Evolutionary conservation across 2,329 filamentous ascomycete species (phyloP).

Genomic region (Immersiporthe knoxdaviesiana): DNA sequence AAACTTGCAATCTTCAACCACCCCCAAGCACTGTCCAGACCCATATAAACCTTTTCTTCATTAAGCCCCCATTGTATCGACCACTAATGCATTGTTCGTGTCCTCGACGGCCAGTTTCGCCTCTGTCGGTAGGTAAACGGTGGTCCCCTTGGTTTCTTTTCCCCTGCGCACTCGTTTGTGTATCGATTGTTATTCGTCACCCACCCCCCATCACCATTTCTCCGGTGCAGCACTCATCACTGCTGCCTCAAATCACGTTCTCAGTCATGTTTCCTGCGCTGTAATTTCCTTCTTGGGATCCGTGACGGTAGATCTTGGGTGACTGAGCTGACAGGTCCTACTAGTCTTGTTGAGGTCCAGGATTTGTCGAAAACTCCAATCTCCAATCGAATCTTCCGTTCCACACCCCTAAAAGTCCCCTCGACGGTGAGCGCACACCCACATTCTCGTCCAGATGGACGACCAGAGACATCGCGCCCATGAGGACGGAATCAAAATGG

Average conservation of each 20-base stretch:
- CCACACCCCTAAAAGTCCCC: conserved; percentile 2
- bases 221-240: neutral
- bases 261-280: too few species aligned
- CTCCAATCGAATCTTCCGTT: too few species aligned
- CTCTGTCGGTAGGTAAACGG: conserved; percentile 8
- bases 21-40: neutral
- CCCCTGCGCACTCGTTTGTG: neutral
- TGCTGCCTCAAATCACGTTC: neutral
- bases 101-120: neutral
- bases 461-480: conserved; percentile 51
- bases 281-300: neutral
- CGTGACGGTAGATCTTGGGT: neutral
- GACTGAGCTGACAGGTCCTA: conserved; percentile 21
- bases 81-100: conserved; percentile 16
- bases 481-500: conserved; percentile 49
- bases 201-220: neutral
- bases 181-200: neutral
- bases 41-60: neutral
- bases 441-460: conserved; percentile 41
- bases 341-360: conserved; percentile 24
- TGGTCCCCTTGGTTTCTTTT: conserved; percentile 2
- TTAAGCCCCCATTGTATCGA: neutral
- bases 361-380: neutral
- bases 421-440: neutral
- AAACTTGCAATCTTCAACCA: neutral